Evolutionary conservation across 768 basidiomycete genomes (phyloP).

Genomic region (Mycena metata): DNA sequence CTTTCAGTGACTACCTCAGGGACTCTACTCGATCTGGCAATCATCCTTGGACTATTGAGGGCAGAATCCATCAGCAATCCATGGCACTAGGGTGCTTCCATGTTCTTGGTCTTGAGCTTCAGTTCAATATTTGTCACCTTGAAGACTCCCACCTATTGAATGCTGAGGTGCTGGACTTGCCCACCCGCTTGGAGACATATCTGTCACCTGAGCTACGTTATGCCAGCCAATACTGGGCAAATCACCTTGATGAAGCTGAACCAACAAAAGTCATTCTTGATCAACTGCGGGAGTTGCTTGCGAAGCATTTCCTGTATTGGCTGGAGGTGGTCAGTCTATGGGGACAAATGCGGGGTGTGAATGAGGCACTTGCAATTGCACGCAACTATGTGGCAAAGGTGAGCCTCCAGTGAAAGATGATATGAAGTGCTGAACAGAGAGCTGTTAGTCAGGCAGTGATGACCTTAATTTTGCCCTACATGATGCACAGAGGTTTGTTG

Average conservation of each 20-base stretch:
- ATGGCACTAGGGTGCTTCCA: not conserved
- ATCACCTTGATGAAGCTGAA: not conserved
- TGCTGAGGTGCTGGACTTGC: not conserved
- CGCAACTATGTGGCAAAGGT: not conserved
- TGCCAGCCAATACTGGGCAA: conserved; percentile 1
- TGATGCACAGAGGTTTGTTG: not conserved
- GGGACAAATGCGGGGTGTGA: not conserved
- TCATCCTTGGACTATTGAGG: not conserved
- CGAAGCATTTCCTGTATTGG: not conserved
- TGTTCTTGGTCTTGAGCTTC: not conserved
- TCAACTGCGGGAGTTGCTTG: not conserved
- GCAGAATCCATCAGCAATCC: not conserved
- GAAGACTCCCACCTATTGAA: conserved; percentile 12
- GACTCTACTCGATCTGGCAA: not conserved
- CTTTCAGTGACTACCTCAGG: conserved; percentile 9
- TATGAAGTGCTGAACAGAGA: not conserved
- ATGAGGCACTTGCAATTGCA: not conserved
- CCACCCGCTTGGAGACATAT: not conserved
- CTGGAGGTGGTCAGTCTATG: conserved; percentile 4
- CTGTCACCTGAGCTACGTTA: not conserved
- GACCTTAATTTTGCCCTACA: not conserved
- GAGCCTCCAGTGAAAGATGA: not conserved
- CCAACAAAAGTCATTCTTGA: not conserved
- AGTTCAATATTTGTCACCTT: conserved; percentile 13
- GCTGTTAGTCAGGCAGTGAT: not conserved